phyloP scores from a whole-genome alignment of 2,329 filamentous ascomycete genomes.

The Aspergillus calidoustus region DNA sequence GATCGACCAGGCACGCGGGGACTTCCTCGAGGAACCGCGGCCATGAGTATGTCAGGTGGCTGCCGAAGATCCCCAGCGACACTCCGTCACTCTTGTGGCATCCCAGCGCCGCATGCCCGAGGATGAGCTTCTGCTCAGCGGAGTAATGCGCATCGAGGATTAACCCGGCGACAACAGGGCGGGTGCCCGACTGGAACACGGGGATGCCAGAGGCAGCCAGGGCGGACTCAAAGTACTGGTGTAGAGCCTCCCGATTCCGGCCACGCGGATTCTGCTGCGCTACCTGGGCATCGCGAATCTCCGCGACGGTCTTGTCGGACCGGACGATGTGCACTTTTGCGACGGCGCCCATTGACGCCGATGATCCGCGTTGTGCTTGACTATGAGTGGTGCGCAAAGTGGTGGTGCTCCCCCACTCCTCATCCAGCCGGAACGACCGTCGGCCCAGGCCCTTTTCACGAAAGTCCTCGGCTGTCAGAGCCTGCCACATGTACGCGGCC shows the following conservation, averaged over 20 bases:
- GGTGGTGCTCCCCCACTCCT: neutral
- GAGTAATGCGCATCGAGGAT: slow-evolving; percentile 4
- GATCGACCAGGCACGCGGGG: neutral
- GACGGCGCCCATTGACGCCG: neutral
- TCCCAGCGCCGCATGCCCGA: slow-evolving; percentile 4
- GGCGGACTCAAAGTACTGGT: slow-evolving; percentile 1
- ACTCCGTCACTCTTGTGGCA: neutral
- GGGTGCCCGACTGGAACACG: neutral
- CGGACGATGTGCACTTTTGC: slow-evolving; percentile 2
- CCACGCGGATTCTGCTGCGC: slow-evolving; percentile 6
- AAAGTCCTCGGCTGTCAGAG: neutral
- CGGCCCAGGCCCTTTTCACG: neutral
- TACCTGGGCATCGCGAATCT: slow-evolving; percentile 1
- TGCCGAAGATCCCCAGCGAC: slow-evolving; percentile 1
- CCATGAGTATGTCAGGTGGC: slow-evolving; percentile 3
- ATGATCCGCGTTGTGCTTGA: neutral
- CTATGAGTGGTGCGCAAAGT: neutral
- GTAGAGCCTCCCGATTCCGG: neutral
- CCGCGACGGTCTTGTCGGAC: neutral
- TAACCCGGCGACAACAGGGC: neutral
- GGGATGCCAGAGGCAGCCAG: neutral
- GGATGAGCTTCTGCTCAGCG: neutral
- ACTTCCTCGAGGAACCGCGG: slow-evolving; percentile 8
- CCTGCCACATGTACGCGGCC: slow-evolving; percentile 8
- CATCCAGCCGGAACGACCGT: slow-evolving; percentile 1